Evolutionary conservation across 768 basidiomycete genomes (phyloP), one percentile per base, ranked within the genome.

Genomic region (Tephrocybe sp.): DNA sequence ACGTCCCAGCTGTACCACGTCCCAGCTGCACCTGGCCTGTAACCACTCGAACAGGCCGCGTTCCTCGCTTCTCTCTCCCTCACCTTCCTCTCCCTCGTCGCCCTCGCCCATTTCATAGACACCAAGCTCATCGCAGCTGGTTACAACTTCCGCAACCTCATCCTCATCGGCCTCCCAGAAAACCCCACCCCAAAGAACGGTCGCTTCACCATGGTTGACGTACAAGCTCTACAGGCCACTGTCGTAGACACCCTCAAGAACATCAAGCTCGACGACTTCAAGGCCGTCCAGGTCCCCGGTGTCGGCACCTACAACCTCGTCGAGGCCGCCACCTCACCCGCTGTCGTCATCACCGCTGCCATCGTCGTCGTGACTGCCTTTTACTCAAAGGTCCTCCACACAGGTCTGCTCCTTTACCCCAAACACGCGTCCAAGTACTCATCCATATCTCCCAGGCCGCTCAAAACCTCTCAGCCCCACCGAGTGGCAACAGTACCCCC

Each of bases 401-500:
- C 73, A 24, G 60, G 80, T 77, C 44, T 30, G 67, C 48, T 40
- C 46, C 45, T 39, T 42, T 37, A 30, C 24, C 30, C 12, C 36
- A 54, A 38, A 48, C 48, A 28, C 59, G 49, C 58, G 48, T 54
- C 53, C 48, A 50, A 46, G 37, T 37, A 11, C 47, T 47, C 45
- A 53, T 34, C 12, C 32, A 9, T 28, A 23, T 30, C 28, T 11
- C 28, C 37, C 64, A 90, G 87, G 78, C 62, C 76, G 81, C 28
- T 55, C 68, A 44, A 85, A 84, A 60, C 85, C 88, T 18, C 76
- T 96, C 49, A 78, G 90, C 69, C 81, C 93, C 14, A 75, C 75
- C 56, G 74, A 75, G 50, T 99, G 93, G 89, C 79, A 88, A 60
- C 76, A 86, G 57, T 98, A 91, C 73, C 79, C 88, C 23, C 81